Evolutionary conservation across 164 flowering plant genomes (phyloP).

Genomic region (Saururus chinensis): DNA sequence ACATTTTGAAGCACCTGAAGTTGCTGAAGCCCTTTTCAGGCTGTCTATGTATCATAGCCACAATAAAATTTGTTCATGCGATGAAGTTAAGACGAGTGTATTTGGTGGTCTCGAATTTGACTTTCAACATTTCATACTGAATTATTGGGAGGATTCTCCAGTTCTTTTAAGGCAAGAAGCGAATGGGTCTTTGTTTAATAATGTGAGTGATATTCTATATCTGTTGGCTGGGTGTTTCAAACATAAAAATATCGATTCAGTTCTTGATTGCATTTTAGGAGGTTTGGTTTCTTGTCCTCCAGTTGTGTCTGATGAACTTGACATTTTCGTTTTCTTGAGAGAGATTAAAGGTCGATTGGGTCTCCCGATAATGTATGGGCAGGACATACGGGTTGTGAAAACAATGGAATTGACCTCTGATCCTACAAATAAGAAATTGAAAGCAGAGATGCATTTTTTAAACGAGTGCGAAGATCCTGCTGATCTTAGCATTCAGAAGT

Average conservation of each 20-base stretch:
- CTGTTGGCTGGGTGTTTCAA: conserved; percentile 19
- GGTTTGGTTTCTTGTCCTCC: conserved; percentile 55
- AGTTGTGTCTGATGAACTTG: conserved; percentile 54
- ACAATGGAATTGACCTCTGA: conserved; percentile 17
- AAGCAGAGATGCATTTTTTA: conserved; percentile 44
- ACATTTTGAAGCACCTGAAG: conserved; percentile 18
- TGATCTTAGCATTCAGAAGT: conserved; percentile 19
- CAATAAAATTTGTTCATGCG: conserved; percentile 6
- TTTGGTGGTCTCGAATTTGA: conserved; percentile 24
- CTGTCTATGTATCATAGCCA: conserved; percentile 29
- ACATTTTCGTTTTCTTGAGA: conserved; percentile 38
- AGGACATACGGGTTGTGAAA: conserved; percentile 57
- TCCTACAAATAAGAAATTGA: conserved; percentile 3
- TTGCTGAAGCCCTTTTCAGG: conserved; percentile 66
- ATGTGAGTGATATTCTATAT: conserved; percentile 21
- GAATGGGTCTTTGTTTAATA: conserved; percentile 1
- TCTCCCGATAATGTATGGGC: conserved; percentile 41
- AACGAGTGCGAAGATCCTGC: conserved; percentile 11
- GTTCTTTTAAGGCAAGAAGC: conserved; percentile 18
- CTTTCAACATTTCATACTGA: conserved; percentile 34
- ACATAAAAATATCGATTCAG: conserved; percentile 15
- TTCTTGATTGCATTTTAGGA: conserved; percentile 32
- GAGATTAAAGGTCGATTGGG: conserved; percentile 44
- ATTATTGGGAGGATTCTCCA: conserved; percentile 54
- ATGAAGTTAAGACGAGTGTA: conserved; percentile 21